Base-by-base conservation (phyloP, 768 basidiomycete genomes). In the Boletus barrowsii region DNA sequence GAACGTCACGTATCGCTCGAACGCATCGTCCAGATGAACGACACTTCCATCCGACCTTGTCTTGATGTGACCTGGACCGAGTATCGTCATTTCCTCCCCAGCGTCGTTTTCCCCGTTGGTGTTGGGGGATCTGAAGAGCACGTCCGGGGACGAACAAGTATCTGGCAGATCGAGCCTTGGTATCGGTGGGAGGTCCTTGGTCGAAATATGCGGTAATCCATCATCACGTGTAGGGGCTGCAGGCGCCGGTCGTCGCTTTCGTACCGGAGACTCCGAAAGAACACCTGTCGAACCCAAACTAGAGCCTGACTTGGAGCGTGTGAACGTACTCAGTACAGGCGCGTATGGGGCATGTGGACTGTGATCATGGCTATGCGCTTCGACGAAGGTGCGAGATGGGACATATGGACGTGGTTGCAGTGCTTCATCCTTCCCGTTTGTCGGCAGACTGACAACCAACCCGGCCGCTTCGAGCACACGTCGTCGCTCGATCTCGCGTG, bases 381-480 rank as follows among this genome's bases (percentile, higher is more conserved):
- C 37, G 11, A 42, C 22, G 41, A 22, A 9, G 32, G 2, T 24
- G 30, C 9, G 2, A 14, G 73, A 66, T 32, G 62, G 65, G 22
- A 66, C 57, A 13, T 76, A 69, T 7, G 67, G 42, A n/a, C 10
- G 36, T 13, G 24, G 40, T 10, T 5, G 24, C 5, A 6, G 10
- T 17, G 2, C 40, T 14, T 42, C 15, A 11, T 47, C 39, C 4
- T 43, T 47, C 6, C 9, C 26, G 0, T 48, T 48, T 8, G 7
- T 26, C 2, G 40, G 52, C 1, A 48, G 54, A 84, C 82, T 36
- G 79, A 96, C 79, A 52, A 92, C 83, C 24, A 97, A 74, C 3
- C 95, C 95, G 0, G 93, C 93, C 0, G 91, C 89, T 65, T 91
- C 84, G n/a, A 98, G 74, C 8, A 97, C 91, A 18, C 87, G 79